Base-by-base conservation (phyloP, 345 rosid species). In the Triadica sebifera region DNA sequence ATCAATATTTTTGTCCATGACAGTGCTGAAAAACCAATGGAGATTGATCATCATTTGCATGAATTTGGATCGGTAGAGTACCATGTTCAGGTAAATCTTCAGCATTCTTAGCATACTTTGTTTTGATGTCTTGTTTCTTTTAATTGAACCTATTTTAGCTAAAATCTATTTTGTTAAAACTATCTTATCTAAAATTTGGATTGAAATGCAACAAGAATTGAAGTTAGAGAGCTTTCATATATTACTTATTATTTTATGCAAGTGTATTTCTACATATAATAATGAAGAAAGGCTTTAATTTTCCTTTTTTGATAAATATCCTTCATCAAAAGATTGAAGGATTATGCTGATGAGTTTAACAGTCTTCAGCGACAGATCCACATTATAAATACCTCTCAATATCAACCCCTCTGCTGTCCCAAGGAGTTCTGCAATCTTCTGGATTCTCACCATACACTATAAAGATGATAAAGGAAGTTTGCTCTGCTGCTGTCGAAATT, bases 21-120 rank as follows among this genome's bases (percentile, higher is more conserved):
- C 80, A 93, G 98, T 49, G 90, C 85, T 74, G 81, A 76, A 71
- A 90, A 88, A 70, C 89, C 89, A 12, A 41, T 75, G 41, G 93
- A 87, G 84, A 79, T 87, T 50, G 98, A 93, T 82, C 92, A 87
- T 80, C 95, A 75, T 83, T 72, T 90, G 79, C 84, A 83, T 38
- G 93, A 90, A 76, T 89, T 93, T 66, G 97, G 96, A 63, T 89
- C 90, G 12, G 89, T 90, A 50, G 91, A 87, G 75, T 93, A 93
- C 86, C 92, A 90, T 69, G 63, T 93, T 74, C 85, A 84, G 95
- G 98, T 91, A 79, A 81, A 49, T 47, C 45, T 62, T 50, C 11
- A 12, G 34, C 38, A 65, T 22, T 61, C 70, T 57, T 24, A 12
- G 13, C 16, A 66, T 11, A 25, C 17, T 65, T 49, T 25, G 3